Percentiles rank a stretch among this genome's conserved stretches.
Evolutionary conservation across 768 basidiomycete genomes (phyloP).

Genomic region (Tylopilus vinaceipallidus): DNA sequence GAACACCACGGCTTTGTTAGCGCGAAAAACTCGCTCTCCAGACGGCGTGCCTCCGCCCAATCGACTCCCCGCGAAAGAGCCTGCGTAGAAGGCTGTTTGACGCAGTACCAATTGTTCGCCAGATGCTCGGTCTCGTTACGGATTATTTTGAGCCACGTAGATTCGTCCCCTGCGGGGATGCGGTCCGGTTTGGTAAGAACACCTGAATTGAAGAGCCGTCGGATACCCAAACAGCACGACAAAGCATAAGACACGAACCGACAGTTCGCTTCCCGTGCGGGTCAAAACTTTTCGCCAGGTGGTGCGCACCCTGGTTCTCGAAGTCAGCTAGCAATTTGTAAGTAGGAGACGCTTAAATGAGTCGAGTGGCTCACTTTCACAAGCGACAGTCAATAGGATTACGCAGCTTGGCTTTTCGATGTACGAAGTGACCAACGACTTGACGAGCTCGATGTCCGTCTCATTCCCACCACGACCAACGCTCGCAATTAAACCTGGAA

Average conservation of each 20-base stretch:
- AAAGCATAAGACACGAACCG: not conserved
- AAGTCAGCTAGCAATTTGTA: not conserved
- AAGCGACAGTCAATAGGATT: constrained; percentile 1
- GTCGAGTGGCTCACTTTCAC: not conserved
- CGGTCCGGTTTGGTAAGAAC: constrained; percentile 75
- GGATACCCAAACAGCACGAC: not conserved
- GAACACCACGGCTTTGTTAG: constrained; percentile 48
- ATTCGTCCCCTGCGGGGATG: constrained; percentile 28
- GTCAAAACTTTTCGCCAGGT: constrained; percentile 1
- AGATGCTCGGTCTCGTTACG: constrained; percentile 41
- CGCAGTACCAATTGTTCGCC: constrained; percentile 31
- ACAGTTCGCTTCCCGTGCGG: not conserved
- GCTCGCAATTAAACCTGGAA: constrained; percentile 2
- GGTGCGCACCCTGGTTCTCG: constrained; percentile 4
- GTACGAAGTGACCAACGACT: constrained; percentile 1
- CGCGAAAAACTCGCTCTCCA: constrained; percentile 56
- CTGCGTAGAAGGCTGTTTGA: constrained; percentile 35
- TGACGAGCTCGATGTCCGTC: not conserved
- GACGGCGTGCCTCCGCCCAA: constrained; percentile 57
- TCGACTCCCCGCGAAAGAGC: constrained; percentile 20
- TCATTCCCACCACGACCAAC: not conserved
- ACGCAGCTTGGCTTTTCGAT: constrained; percentile 2
- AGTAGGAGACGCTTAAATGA: not conserved
- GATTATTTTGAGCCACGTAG: constrained; percentile 52
- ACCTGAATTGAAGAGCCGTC: constrained; percentile 36